These are phyloP conservation scores for Sphagnum magellanicum DNA, from an alignment of 228 moss, liverwort and hornwort species.

Conservation along the genomic window DNA sequence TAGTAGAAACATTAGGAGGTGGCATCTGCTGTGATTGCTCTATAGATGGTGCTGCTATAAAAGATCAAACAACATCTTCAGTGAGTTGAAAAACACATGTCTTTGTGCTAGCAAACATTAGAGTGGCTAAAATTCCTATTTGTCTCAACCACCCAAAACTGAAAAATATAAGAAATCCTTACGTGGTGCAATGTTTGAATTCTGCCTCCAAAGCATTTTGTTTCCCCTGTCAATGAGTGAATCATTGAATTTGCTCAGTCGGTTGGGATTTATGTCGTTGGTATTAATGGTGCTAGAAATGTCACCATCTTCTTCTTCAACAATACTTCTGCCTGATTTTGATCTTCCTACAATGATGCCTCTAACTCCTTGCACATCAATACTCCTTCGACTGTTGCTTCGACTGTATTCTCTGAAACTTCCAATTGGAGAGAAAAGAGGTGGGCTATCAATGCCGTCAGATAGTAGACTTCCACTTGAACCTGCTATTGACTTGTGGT, in stretches of 20 bases:
- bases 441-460: slow-evolving; percentile 32
- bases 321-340: background rate
- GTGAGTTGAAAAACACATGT: background rate
- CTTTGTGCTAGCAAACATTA: too few relatives aligned
- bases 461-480: background rate
- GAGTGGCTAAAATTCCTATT: too few relatives aligned
- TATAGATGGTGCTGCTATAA: background rate
- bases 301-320: slow-evolving; percentile 4
- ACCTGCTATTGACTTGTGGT: background rate
- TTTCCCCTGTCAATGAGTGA: too few relatives aligned
- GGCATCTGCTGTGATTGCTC: too few relatives aligned
- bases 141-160: background rate
- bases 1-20: slow-evolving; percentile 11
- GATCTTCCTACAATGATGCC: slow-evolving; percentile 6
- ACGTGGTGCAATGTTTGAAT: background rate
- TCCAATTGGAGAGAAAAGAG: slow-evolving; percentile 25
- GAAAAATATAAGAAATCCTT: background rate
- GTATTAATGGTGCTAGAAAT: background rate
- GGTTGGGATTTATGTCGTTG: slow-evolving; percentile 2
- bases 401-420: slow-evolving; percentile 10
- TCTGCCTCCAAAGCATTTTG: background rate
- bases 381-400: background rate
- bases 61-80: background rate
- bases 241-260: background rate
- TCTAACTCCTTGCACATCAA: slow-evolving; percentile 5